phyloP scores from a whole-genome alignment of 768 basidiomycete species.

The Porpolomopsis calyptriformis region DNA sequence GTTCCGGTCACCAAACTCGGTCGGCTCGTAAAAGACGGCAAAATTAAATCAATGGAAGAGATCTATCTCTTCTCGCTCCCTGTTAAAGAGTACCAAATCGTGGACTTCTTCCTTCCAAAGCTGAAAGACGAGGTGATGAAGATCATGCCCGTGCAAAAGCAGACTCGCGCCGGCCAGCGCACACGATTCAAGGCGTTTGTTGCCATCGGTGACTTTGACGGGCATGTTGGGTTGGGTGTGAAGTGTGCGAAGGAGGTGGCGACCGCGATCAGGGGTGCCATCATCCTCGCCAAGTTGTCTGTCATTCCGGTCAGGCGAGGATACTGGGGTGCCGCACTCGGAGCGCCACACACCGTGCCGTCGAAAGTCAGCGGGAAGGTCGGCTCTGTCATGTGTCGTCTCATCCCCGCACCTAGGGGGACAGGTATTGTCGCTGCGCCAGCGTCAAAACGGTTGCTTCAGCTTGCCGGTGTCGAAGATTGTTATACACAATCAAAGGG shows the following conservation, averaged over 20 bases:
- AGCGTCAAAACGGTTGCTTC: conserved; percentile 90
- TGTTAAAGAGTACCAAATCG: conserved; percentile 98
- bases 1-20: conserved; percentile 98
- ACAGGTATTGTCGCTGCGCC: conserved; percentile 99
- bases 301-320: conserved; percentile 97
- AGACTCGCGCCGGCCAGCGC: conserved; percentile 98
- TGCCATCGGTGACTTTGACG: conserved; percentile 97
- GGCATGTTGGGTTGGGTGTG: conserved; percentile 98
- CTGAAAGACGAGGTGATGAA: conserved; percentile 99
- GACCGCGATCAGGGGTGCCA: conserved; percentile 97
- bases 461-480: conserved; percentile 96
- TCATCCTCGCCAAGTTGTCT: conserved; percentile 96
- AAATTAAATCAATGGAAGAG: conserved; percentile 99
- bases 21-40: conserved; percentile 97
- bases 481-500: conserved; percentile 97
- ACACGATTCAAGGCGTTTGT: conserved; percentile 99
- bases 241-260: conserved; percentile 99
- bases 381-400: conserved; percentile 97
- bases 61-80: conserved; percentile 99
- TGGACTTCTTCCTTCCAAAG: conserved; percentile 98
- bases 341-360: conserved; percentile 98
- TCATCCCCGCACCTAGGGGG: conserved; percentile 96
- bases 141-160: conserved; percentile 99
- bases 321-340: conserved; percentile 99
- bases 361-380: conserved; percentile 98